Base-by-base conservation (phyloP, 768 basidiomycete genomes). In the Steccherinum ochraceum region DNA sequence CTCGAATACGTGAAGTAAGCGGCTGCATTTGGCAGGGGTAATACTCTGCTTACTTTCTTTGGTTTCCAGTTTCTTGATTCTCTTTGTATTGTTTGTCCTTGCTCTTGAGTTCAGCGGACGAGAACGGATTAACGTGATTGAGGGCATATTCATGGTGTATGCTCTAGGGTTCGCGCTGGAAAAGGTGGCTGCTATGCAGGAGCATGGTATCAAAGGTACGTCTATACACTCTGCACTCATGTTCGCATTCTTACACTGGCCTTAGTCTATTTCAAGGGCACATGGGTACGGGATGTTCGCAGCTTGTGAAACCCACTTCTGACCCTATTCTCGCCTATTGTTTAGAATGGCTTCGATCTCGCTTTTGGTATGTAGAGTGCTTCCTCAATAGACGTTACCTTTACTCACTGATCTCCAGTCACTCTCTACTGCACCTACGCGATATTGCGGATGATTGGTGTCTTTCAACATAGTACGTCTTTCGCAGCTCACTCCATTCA, bases 111-210 rank as follows among this genome's bases (percentile, higher is more conserved):
- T 79, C 54, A 82, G 80, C 55, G 74, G 84, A 46, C 66, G 73
- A 19, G 70, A 84, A 42, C 66, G 52, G 24, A 66, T 97, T 56
- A 93, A 92, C 62, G 51, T 59, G 1, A 64, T 80, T 3, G 94
- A 97, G 63, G 58, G 75, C 1, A 44, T 78, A 1, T 97, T 97
- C 65, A 92, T 96, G 81, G 47, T 83, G 3, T 88, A 85, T 61
- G 75, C 79, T 1, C 68, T 84, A 58, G 93, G 93, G 0, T 97
- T 96, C 65, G 80, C 89, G 0, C 73, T 97, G 18, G 94, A 97
- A 64, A 95, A 93, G 64, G 71, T 94, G 7, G 94, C 94, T 19
- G 86, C 92, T 3, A 92, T 95, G 84, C 90, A 96, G 64, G 93
- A 97, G 64, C 93, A 93, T 62, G 94, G 93, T 3, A 83, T 97